Base-by-base conservation (phyloP, 1,284 basidiomycete genomes). In the Irpex sp. region DNA sequence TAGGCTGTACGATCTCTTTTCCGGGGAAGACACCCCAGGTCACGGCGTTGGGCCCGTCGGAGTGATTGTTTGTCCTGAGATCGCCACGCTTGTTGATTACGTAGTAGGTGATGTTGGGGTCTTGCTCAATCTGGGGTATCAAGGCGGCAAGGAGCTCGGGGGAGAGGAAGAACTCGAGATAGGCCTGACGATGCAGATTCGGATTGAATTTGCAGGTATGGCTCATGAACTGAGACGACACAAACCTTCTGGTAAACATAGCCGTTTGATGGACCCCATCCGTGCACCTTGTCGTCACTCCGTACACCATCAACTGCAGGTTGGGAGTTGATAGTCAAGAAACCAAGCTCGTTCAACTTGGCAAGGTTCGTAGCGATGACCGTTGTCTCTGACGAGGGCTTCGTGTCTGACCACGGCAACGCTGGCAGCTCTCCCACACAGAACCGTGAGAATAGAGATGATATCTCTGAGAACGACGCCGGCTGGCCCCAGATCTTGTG, bases 21-120 rank as follows among this genome's bases (percentile, higher is more conserved):
- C 93, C 94, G 18, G 97, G 96, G 83, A 98, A 99, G 5, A 97
- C 94, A 67, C 96, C 97, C 97, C 96, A 99, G 0, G 97, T 99
- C 54, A 99, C 97, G 6, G 97, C 97, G 70, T 98, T 99, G 45
- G 96, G 95, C 7, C 94, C 93, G 39, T 96, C 93, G 1, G 90
- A 90, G 64, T 90, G 87, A 37, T 89, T 94, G 80, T 99, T 99
- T 58, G 96, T 98, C 60, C 87, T 83, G 68, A 98, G 83, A 71
- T 98, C 96, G 55, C 97, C 97, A 65, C 87, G 85, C 71, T 86
- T 90, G 79, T 94, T 94, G 73, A 94, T 94, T 58, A 96, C 94
- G 71, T 98, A 96, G 81, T 99, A 99, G 5, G 95, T 99, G 74
- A 98, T 92, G 68, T 91, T 86, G 61, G 86, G 84, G 71, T 98